Conservation (phyloP, 2,329 filamentous ascomycete genomes). For the Thelonectria rubi region DNA sequence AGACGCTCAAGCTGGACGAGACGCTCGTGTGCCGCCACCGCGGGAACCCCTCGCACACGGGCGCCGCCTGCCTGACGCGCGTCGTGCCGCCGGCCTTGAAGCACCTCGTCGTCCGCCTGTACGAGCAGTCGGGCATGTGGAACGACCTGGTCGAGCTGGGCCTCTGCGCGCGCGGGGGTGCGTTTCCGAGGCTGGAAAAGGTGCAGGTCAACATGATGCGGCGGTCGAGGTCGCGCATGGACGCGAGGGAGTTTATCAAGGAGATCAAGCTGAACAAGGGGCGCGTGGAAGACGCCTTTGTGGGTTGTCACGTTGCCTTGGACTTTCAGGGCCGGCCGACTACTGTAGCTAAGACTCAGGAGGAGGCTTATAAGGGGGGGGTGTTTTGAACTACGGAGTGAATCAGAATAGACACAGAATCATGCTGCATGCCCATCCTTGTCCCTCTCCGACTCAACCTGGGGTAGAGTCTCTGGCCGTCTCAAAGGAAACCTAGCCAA, state of each 20-base stretch:
- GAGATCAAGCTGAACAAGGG: not conserved
- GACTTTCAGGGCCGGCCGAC: not conserved
- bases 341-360: not conserved
- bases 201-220: not conserved
- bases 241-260: not conserved
- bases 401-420: no score
- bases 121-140: not conserved
- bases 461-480: not conserved
- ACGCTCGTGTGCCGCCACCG: not conserved
- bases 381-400: not conserved
- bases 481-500: not conserved
- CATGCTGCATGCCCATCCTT: no score
- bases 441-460: no score
- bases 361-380: not conserved
- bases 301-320: not conserved
- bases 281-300: not conserved
- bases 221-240: not conserved
- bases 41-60: no score
- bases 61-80: not conserved
- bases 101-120: not conserved
- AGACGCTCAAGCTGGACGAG: not conserved
- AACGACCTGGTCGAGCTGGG: not conserved
- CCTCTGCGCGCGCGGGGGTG: no score
- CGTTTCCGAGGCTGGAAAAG: not conserved
- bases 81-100: not conserved